Conservation (phyloP, 108 stramenopile genomes). For the Aurantiochytrium sp. region DNA sequence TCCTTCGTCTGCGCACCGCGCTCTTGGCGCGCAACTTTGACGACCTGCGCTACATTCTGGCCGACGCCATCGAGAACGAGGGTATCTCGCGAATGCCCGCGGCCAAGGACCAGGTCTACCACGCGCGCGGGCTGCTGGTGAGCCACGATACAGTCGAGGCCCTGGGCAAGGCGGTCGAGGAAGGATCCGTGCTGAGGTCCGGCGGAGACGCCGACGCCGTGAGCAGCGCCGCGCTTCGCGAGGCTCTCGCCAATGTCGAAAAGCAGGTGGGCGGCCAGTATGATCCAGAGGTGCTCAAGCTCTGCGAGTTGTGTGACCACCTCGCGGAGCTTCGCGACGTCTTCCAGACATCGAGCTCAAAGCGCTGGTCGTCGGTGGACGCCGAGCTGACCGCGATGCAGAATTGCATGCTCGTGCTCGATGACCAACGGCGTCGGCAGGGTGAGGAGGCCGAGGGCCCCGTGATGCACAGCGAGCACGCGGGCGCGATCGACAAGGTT, state of each 20-base stretch:
- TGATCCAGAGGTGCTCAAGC: neutral
- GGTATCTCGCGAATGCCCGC: neutral
- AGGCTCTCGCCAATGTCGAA: neutral
- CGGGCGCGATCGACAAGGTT: neutral
- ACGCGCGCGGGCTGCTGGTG: neutral
- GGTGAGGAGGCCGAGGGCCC: neutral
- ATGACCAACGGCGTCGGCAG: neutral
- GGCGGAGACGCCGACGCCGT: neutral
- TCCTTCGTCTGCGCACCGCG: neutral
- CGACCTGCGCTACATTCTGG: neutral
- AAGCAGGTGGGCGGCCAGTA: conserved; percentile 3
- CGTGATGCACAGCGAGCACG: neutral
- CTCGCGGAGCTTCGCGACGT: neutral
- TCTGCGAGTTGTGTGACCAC: neutral
- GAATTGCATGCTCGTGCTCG: neutral
- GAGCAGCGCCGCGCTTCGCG: neutral
- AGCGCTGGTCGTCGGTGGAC: neutral
- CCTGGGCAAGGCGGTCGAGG: neutral
- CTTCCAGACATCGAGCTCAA: neutral
- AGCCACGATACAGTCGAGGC: neutral
- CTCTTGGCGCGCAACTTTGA: neutral
- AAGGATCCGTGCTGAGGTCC: neutral
- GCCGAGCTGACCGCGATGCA: neutral
- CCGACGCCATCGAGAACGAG: neutral
- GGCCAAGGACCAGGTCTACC: conserved; percentile 10